phyloP scores from a whole-genome alignment of 805 yeast species.

The Hanseniaspora lachancei region DNA sequence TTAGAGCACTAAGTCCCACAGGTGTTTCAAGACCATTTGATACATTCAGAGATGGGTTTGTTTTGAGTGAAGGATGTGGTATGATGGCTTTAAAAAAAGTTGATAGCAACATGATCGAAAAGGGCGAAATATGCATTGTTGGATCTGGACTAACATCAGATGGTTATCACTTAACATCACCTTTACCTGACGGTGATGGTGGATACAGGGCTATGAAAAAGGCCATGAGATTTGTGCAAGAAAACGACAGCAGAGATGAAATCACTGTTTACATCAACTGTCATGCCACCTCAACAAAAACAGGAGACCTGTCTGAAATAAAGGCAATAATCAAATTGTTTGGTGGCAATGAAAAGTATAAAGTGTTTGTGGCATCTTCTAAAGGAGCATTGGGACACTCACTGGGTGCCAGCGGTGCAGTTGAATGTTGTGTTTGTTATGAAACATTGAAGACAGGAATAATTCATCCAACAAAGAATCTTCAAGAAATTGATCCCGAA shows the following conservation, averaged over 20 bases:
- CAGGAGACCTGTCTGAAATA: slow-evolving; percentile 86
- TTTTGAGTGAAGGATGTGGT: slow-evolving; percentile 87
- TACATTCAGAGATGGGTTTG: slow-evolving; percentile 65
- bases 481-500: slow-evolving; percentile 26
- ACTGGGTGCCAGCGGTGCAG: slow-evolving; percentile 91
- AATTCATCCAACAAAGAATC: slow-evolving; percentile 73
- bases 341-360: slow-evolving; percentile 17
- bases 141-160: slow-evolving; percentile 92
- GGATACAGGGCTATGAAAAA: slow-evolving; percentile 70
- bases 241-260: slow-evolving; percentile 23
- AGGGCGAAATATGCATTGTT: slow-evolving; percentile 42
- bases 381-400: slow-evolving; percentile 91
- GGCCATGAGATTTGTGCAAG: slow-evolving; percentile 37
- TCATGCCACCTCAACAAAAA: slow-evolving; percentile 84
- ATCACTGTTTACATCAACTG: slow-evolving; percentile 48
- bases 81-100: slow-evolving; percentile 59
- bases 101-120: neutral
- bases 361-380: slow-evolving; percentile 56
- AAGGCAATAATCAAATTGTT: slow-evolving; percentile 53
- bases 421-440: slow-evolving; percentile 74
- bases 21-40: slow-evolving; percentile 84
- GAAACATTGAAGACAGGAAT: slow-evolving; percentile 43
- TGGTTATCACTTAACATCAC: slow-evolving; percentile 87
- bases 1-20: slow-evolving; percentile 59
- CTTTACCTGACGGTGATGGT: slow-evolving; percentile 69